phyloP scores from a whole-genome alignment of 2,329 filamentous ascomycete species.

The Fusarium continuum region DNA sequence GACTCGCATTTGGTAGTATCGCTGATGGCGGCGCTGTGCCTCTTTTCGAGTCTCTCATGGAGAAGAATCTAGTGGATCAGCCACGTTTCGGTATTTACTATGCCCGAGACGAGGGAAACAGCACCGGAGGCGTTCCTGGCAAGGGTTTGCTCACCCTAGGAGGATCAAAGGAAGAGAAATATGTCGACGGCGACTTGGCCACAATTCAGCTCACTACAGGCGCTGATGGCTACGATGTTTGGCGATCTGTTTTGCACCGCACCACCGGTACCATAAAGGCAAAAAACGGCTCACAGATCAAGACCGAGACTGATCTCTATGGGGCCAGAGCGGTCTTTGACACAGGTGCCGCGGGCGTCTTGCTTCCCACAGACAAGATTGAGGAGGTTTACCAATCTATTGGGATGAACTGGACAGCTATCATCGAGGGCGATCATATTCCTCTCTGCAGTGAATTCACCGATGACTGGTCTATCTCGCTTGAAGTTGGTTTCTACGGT shows the following conservation, averaged over 20 bases:
- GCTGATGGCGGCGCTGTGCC: slow-evolving; percentile 43
- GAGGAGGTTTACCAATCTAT: slow-evolving; percentile 46
- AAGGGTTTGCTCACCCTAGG: slow-evolving; percentile 47
- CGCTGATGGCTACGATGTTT: slow-evolving; percentile 42
- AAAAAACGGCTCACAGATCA: slow-evolving; percentile 21
- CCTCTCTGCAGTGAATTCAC: slow-evolving; percentile 51
- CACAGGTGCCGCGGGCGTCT: slow-evolving; percentile 45
- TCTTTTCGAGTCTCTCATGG: slow-evolving; percentile 47
- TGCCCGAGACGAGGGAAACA: slow-evolving; percentile 14
- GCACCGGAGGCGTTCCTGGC: slow-evolving; percentile 23
- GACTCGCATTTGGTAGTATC: slow-evolving; percentile 48
- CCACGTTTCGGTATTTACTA: slow-evolving; percentile 48
- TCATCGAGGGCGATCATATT: slow-evolving; percentile 41
- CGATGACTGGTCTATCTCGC: slow-evolving; percentile 46
- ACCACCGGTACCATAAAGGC: slow-evolving; percentile 6
- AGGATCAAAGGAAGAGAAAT: slow-evolving; percentile 45
- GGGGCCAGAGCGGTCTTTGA: slow-evolving; percentile 44
- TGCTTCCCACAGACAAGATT: slow-evolving; percentile 40
- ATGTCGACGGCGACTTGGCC: slow-evolving; percentile 38
- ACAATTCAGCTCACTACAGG: slow-evolving; percentile 24
- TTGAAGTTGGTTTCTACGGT: slow-evolving; percentile 41
- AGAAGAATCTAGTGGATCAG: slow-evolving; percentile 42
- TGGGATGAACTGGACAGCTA: slow-evolving; percentile 49
- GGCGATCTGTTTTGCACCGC: slow-evolving; percentile 39
- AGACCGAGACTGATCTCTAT: not conserved